These are phyloP conservation scores for Neofusicoccum kwambonambiense DNA, from an alignment of 2,329 filamentous ascomycete species.

Conservation along the genomic window DNA sequence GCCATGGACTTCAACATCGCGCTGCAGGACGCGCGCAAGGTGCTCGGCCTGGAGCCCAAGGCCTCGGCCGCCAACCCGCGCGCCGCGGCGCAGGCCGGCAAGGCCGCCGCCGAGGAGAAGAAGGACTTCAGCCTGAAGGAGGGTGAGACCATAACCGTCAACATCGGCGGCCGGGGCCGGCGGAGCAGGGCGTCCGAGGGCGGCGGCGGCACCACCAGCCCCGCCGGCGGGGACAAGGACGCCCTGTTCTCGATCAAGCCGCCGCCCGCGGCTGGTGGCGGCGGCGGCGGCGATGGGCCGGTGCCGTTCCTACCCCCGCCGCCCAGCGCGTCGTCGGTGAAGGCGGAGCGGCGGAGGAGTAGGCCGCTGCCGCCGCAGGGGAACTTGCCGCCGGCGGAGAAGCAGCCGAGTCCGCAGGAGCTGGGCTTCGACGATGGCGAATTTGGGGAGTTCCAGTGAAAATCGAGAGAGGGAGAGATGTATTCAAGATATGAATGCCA, in stretches of 20 bases:
- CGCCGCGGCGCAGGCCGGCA: slow-evolving; percentile 31
- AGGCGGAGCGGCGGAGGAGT: slow-evolving; percentile 57
- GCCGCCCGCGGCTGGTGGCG: slow-evolving; percentile 50
- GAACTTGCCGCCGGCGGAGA: not conserved
- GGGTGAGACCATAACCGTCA: slow-evolving; percentile 84
- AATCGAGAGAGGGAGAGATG: not conserved
- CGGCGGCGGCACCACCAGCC: slow-evolving; percentile 28
- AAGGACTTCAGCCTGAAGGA: slow-evolving; percentile 84
- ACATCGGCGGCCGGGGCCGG: slow-evolving; percentile 62
- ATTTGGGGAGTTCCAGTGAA: slow-evolving; percentile 74
- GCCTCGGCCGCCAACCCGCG: not conserved
- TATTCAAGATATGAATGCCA: not conserved
- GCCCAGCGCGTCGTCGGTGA: slow-evolving; percentile 61
- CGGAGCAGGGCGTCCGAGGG: not conserved
- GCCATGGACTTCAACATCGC: slow-evolving; percentile 84
- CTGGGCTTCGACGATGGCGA: slow-evolving; percentile 84
- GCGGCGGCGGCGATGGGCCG: slow-evolving; percentile 21
- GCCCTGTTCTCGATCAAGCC: slow-evolving; percentile 72
- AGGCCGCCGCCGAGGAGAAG: slow-evolving; percentile 52
- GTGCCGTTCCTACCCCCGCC: slow-evolving; percentile 63
- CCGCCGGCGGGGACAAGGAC: slow-evolving; percentile 36
- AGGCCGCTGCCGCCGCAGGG: slow-evolving; percentile 39
- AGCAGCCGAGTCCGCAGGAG: slow-evolving; percentile 50
- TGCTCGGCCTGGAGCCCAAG: slow-evolving; percentile 57
- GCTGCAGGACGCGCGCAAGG: slow-evolving; percentile 73